A percentile compares a stretch with the other conserved stretches of the same genome.
phyloP scores from a whole-genome alignment of 2,329 filamentous ascomycete species.

The Trichoderma pleuroti region DNA sequence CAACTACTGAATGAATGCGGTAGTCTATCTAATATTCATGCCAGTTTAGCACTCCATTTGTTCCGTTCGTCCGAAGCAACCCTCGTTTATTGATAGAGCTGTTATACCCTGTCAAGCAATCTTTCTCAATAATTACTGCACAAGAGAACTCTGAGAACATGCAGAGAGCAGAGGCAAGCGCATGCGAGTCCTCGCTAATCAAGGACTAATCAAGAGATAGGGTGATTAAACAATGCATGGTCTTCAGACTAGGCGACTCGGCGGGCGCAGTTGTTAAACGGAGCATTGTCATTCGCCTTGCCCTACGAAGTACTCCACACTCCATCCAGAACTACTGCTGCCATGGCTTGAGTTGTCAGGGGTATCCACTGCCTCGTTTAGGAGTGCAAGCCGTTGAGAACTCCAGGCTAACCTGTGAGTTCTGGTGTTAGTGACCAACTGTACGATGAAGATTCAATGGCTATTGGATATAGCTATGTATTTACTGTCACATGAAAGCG shows the following conservation, averaged over 20 bases:
- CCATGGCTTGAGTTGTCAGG: neutral
- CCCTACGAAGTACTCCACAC: neutral
- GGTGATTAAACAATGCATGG: neutral
- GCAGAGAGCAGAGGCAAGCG: neutral
- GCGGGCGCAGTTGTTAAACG: neutral
- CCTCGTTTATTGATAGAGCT: neutral
- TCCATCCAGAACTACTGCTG: neutral
- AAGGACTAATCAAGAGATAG: neutral
- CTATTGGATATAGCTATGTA: neutral
- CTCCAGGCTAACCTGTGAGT: neutral
- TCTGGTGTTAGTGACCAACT: neutral
- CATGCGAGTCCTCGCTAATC: neutral
- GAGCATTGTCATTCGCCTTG: neutral
- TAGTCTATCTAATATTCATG: neutral
- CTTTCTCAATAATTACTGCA: neutral
- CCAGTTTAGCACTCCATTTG: neutral
- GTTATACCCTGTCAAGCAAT: neutral
- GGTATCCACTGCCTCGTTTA: neutral
- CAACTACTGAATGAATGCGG: neutral
- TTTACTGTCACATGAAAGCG: neutral
- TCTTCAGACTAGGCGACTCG: neutral
- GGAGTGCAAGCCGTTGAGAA: neutral
- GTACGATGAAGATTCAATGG: neutral
- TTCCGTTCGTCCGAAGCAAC: neutral
- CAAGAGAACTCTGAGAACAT: neutral